These are phyloP conservation scores for Macadamia integrifolia DNA, from an alignment of 164 flowering plant species.

Conservation along the genomic window DNA sequence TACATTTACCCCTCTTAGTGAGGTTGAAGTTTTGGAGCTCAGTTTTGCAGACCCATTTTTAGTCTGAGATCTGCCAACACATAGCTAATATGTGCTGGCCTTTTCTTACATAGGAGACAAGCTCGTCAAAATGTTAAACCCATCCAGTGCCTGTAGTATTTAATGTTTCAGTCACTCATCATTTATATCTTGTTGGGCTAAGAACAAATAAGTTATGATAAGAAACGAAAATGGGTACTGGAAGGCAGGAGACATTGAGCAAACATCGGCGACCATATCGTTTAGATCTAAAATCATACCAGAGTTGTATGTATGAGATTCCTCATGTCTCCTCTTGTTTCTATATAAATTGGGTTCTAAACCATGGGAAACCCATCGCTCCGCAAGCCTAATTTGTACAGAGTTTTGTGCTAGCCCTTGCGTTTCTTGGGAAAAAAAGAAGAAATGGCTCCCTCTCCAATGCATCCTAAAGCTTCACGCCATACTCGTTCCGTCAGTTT, in stretches of 20 bases:
- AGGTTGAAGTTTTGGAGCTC: too few relatives aligned
- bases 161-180: neutral
- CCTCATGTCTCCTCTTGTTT: conserved; percentile 3
- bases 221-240: too few relatives aligned
- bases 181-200: neutral
- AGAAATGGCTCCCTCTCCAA: neutral
- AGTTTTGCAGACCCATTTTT: too few relatives aligned
- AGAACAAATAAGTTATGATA: too few relatives aligned
- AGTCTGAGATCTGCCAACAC: too few relatives aligned
- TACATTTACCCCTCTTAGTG: too few relatives aligned
- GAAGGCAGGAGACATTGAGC: neutral
- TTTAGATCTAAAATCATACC: neutral
- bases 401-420: too few relatives aligned
- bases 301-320: neutral
- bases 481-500: neutral
- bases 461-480: neutral
- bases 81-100: neutral
- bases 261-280: neutral
- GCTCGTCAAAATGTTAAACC: neutral
- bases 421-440: neutral
- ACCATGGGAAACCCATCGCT: too few relatives aligned
- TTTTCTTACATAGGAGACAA: neutral
- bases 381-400: too few relatives aligned
- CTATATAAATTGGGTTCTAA: neutral
- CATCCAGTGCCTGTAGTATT: neutral